These are phyloP conservation scores for Scheffersomyces titani DNA, from an alignment of 1,139 yeast genomes.

Conservation along the genomic window DNA sequence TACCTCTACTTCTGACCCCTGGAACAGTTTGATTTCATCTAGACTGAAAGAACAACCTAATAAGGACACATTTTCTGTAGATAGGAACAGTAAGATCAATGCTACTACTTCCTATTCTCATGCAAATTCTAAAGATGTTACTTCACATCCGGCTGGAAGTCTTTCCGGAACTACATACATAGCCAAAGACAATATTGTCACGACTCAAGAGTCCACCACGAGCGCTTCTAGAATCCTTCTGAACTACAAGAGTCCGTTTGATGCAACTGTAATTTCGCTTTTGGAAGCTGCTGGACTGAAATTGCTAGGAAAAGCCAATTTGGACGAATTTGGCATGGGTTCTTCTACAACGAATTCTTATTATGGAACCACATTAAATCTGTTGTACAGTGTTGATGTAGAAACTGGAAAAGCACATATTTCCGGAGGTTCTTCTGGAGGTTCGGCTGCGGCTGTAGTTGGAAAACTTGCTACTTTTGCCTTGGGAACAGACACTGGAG, in stretches of 20 bases:
- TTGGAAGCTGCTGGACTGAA: slow-evolving; percentile 53
- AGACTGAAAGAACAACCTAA: neutral
- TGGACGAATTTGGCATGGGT: slow-evolving; percentile 99
- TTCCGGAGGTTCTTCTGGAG: slow-evolving; percentile 95
- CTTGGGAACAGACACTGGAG: slow-evolving; percentile 96
- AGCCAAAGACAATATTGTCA: slow-evolving; percentile 78
- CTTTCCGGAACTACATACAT: slow-evolving; percentile 6
- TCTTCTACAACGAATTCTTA: slow-evolving; percentile 58
- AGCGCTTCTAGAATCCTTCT: slow-evolving; percentile 68
- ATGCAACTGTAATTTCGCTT: slow-evolving; percentile 69
- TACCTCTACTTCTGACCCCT: neutral
- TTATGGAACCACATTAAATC: slow-evolving; percentile 73
- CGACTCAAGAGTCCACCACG: slow-evolving; percentile 66
- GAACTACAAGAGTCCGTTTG: slow-evolving; percentile 71
- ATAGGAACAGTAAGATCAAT: neutral
- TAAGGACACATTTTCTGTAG: neutral
- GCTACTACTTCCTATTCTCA: too few relatives aligned
- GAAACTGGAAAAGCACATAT: slow-evolving; percentile 32
- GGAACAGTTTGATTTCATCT: neutral
- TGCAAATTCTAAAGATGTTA: neutral
- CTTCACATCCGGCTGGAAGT: neutral
- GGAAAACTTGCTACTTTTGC: slow-evolving; percentile 63
- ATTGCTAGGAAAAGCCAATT: slow-evolving; percentile 81
- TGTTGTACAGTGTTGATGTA: slow-evolving; percentile 41
- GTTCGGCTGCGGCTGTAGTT: slow-evolving; percentile 91